Percentiles rank a stretch among this genome's conserved stretches.
phyloP scores from a whole-genome alignment of 176 grass and related monocot genomes.

The Miscanthus lutarioriparius region DNA sequence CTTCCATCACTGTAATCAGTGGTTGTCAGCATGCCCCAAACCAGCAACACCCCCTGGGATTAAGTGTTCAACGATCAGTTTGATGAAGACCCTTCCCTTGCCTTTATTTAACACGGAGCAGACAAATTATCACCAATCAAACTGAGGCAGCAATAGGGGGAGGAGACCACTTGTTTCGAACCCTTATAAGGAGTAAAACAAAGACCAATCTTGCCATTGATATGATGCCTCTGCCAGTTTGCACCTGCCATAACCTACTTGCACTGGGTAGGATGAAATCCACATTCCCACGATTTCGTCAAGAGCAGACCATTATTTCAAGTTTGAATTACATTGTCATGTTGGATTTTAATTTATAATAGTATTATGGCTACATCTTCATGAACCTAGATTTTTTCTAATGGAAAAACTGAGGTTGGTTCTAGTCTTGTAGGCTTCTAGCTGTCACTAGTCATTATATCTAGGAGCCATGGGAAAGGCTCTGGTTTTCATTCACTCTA shows the following conservation, averaged over 20 bases:
- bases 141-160: neutral
- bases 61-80: neutral
- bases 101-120: neutral
- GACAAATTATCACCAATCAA: neutral
- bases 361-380: too few relatives aligned
- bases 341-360: too few relatives aligned
- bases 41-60: neutral
- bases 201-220: neutral
- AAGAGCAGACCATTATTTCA: neutral
- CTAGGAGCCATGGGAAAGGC: too few relatives aligned
- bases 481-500: too few relatives aligned
- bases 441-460: too few relatives aligned
- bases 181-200: neutral
- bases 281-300: neutral
- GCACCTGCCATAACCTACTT: neutral
- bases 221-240: neutral
- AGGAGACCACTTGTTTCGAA: neutral
- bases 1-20: neutral
- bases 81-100: neutral
- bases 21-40: neutral
- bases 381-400: too few relatives aligned
- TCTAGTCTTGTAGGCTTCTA: too few relatives aligned
- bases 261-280: neutral
- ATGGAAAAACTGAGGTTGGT: too few relatives aligned
- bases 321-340: too few relatives aligned